Conservation (phyloP, 495 filamentous ascomycete species). For the Cudoniella acicularis region DNA sequence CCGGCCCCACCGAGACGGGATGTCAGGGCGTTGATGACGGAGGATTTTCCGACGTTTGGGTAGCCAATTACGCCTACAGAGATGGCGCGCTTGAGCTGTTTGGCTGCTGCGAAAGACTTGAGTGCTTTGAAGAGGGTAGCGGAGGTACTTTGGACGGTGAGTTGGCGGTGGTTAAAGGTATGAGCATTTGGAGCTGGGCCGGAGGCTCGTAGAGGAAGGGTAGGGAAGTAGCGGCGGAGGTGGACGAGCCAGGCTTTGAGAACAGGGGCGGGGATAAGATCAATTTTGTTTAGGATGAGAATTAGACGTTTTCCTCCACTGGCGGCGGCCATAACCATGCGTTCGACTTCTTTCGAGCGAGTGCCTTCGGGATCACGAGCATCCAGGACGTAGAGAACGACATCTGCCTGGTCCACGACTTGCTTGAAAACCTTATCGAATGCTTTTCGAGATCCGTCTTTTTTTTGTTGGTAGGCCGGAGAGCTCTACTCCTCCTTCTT, state of each 20-base stretch:
- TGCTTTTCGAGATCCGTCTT: slow-evolving; percentile 75
- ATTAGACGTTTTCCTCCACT: slow-evolving; percentile 83
- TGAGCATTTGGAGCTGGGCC: slow-evolving; percentile 79
- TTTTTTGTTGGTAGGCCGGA: slow-evolving; percentile 36
- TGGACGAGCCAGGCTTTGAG: slow-evolving; percentile 81
- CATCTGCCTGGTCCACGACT: slow-evolving; percentile 85
- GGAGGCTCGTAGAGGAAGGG: slow-evolving; percentile 84
- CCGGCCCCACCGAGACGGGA: slow-evolving; percentile 66
- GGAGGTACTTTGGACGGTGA: slow-evolving; percentile 83
- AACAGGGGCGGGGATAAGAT: slow-evolving; percentile 77
- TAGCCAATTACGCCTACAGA: slow-evolving; percentile 94
- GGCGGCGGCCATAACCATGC: slow-evolving; percentile 80
- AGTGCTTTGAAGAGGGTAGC: slow-evolving; percentile 84
- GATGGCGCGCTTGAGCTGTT: slow-evolving; percentile 82
- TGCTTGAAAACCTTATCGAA: slow-evolving; percentile 97
- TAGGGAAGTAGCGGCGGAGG: slow-evolving; percentile 88
- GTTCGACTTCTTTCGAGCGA: slow-evolving; percentile 84
- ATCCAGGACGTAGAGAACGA: slow-evolving; percentile 91
- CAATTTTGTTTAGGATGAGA: slow-evolving; percentile 95
- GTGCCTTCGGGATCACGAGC: slow-evolving; percentile 91
- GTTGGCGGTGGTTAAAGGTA: slow-evolving; percentile 86
- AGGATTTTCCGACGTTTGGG: slow-evolving; percentile 96
- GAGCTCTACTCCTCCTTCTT: slow-evolving; percentile 33
- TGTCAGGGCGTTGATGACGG: slow-evolving; percentile 91
- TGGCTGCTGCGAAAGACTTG: slow-evolving; percentile 81